Evolutionary conservation across 2,329 filamentous ascomycete species (phyloP).

Genomic region (Bisporella sp.): DNA sequence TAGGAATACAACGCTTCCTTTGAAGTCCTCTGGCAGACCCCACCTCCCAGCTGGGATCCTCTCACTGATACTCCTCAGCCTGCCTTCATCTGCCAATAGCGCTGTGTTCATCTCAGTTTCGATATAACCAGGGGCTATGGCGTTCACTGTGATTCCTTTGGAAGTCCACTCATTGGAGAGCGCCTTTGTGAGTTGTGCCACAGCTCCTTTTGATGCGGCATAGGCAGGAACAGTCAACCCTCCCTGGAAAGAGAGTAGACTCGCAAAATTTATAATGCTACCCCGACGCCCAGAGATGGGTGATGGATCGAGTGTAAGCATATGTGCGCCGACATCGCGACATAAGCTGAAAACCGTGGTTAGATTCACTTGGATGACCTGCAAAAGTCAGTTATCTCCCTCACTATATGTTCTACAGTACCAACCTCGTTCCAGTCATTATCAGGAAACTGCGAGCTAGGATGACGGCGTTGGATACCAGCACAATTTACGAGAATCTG

Average conservation of each 20-base stretch:
- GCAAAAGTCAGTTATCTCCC: conserved; percentile 15
- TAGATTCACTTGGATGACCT: conserved; percentile 77
- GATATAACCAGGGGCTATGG: conserved; percentile 84
- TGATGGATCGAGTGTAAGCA: conserved; percentile 54
- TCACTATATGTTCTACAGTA: conserved; percentile 52
- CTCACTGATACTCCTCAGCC: conserved; percentile 67
- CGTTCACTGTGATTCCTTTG: conserved; percentile 79
- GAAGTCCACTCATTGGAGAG: conserved; percentile 80
- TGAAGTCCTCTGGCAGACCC: conserved; percentile 82
- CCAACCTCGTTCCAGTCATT: conserved; percentile 33
- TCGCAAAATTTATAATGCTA: conserved; percentile 78
- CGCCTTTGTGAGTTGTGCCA: conserved; percentile 60
- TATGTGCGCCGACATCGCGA: conserved; percentile 72
- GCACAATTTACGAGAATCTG: conserved; percentile 41
- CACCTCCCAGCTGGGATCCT: conserved; percentile 80
- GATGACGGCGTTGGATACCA: conserved; percentile 30
- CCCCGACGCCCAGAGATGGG: conserved; percentile 68
- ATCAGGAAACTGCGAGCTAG: conserved; percentile 32
- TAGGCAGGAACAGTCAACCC: conserved; percentile 86
- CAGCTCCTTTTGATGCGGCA: conserved; percentile 76
- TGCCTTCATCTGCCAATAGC: conserved; percentile 62
- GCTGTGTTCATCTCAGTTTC: conserved; percentile 92
- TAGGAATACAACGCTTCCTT: conserved; percentile 72
- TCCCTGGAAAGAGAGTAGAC: conserved; percentile 83
- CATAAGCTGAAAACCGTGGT: conserved; percentile 72